Evolutionary conservation across 2,329 filamentous ascomycete genomes (phyloP), one percentile per base, ranked within the genome.

Genomic region (Alternaria brassicicola): DNA sequence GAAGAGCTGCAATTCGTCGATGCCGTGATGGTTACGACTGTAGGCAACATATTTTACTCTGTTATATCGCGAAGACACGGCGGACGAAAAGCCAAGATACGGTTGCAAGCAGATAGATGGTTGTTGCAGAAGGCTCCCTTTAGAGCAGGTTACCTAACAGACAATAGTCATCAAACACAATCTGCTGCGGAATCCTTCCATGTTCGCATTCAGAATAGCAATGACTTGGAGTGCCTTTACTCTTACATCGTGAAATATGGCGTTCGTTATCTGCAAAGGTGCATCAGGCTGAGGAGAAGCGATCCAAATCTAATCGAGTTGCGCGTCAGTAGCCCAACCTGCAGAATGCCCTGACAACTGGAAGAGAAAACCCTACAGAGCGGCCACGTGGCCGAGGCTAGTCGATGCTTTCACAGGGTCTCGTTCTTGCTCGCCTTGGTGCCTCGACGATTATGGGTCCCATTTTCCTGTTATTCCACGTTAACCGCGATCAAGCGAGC

Each of bases 361-460:
- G 19, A 41, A 4, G 28, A 30, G n/a, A 21, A 41, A 7, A 53
- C 23, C 41, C 3, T 46, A 53, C 50, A 35, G 15, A 30, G 9
- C 50, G 41, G 25, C 41, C 50, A 28, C 31, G 26, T 42, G 26
- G n/a, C 52, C 52, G 17, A 50, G 36, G 36, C 46, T 21, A 35
- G 30, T 43, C 45, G 45, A 55, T 41, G 43, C 31, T 55, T 30
- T 50, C 19, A 55, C 28, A 19, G 50, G 17, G 3, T 9, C 25
- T 6, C 36, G 23, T 43, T 50, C 52, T 50, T 50, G 52, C 38
- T 13, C 36, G n/a, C 50, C 38, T 36, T 55, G 36, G 52, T 30
- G 17, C 3, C 43, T 28, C 17, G 45, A 21, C n/a, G 30, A 50
- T n/a, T 50, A 23, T 28, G 36, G 23, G n/a, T 43, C 52, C 52